Evolutionary conservation across 306 rosid species (phyloP).

Genomic region (Comarum palustre): DNA sequence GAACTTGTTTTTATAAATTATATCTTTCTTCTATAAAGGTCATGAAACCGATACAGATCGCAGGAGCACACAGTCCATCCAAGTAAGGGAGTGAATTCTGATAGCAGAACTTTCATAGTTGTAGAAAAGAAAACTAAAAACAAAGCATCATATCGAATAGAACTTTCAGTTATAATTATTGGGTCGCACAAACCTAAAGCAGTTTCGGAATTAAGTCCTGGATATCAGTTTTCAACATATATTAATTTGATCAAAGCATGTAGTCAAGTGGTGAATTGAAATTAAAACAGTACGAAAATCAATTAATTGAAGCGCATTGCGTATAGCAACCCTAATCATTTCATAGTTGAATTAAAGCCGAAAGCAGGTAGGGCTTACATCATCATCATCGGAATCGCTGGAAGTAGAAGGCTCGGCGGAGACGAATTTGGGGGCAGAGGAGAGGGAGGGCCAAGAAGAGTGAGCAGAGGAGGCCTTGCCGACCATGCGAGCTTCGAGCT

Average conservation of each 20-base stretch:
- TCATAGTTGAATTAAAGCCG: background rate
- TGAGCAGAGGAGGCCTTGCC: slow-evolving; percentile 65
- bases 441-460: slow-evolving; percentile 54
- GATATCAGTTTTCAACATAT: too few relatives aligned
- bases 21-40: background rate
- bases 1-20: background rate
- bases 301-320: background rate
- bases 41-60: background rate
- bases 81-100: background rate
- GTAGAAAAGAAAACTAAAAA: background rate
- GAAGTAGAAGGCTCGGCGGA: slow-evolving; percentile 74
- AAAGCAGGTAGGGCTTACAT: slow-evolving; percentile 46
- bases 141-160: background rate
- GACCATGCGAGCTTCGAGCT: slow-evolving; percentile 96
- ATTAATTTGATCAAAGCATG: too few relatives aligned
- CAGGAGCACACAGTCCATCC: background rate
- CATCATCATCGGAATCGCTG: slow-evolving; percentile 91
- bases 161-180: background rate
- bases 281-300: background rate
- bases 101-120: background rate
- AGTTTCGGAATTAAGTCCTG: background rate
- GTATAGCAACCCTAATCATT: background rate
- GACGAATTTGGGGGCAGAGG: slow-evolving; percentile 52
- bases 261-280: background rate
- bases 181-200: background rate